Conservation (phyloP, 1,284 basidiomycete species). For the Cryptococcus maquisensis region DNA sequence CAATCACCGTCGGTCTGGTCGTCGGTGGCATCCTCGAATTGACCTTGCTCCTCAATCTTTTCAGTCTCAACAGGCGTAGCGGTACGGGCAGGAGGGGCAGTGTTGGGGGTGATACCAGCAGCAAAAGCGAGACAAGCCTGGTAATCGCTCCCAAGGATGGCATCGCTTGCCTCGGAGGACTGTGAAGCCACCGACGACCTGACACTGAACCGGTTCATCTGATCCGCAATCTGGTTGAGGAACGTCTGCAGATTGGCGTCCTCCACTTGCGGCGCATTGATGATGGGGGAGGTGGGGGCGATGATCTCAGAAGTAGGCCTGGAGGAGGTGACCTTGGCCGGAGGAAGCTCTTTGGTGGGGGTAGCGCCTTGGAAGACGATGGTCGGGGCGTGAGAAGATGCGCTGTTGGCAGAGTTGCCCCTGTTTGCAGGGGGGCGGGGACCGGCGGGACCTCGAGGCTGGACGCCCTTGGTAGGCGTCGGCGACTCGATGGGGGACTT, state of each 20-base stretch:
- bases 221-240: constrained; percentile 57
- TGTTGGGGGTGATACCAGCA: constrained; percentile 14
- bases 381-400: constrained; percentile 32
- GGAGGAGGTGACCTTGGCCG: constrained; percentile 21
- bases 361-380: constrained; percentile 52
- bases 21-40: constrained; percentile 57
- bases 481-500: constrained; percentile 13
- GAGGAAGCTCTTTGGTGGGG: constrained; percentile 40
- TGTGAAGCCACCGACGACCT: constrained; percentile 48
- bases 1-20: constrained; percentile 46
- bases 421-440: constrained; percentile 33
- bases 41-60: constrained; percentile 26
- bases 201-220: constrained; percentile 55
- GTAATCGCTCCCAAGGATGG: constrained; percentile 34
- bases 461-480: constrained; percentile 11
- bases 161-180: constrained; percentile 42
- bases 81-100: constrained; percentile 7
- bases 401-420: constrained; percentile 10
- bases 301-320: constrained; percentile 29
- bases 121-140: constrained; percentile 40
- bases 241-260: constrained; percentile 55
- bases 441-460: constrained; percentile 26
- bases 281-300: constrained; percentile 11
- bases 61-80: constrained; percentile 20
- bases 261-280: constrained; percentile 49